Percentiles rank a stretch among this genome's conserved stretches.
Conservation (phyloP, 495 filamentous ascomycete species). For the Poronia punctata region DNA sequence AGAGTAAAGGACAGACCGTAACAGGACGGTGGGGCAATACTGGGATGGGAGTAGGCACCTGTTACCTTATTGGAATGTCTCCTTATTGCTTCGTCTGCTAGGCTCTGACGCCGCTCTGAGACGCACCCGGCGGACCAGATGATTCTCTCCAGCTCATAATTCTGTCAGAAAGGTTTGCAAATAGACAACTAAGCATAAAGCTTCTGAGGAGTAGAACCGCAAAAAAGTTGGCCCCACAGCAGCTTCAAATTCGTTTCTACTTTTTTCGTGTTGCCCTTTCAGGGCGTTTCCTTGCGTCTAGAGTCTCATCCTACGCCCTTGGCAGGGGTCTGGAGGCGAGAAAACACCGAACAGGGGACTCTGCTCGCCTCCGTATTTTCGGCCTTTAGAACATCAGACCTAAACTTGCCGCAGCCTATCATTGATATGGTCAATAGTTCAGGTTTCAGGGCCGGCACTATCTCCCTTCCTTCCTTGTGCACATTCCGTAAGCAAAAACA, state of each 20-base stretch:
- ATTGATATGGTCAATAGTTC: too few relatives aligned
- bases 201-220: slow-evolving; percentile 3
- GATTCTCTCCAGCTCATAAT: slow-evolving; percentile 1
- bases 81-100: not conserved
- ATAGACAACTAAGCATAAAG: slow-evolving; percentile 2
- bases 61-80: too few relatives aligned
- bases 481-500: too few relatives aligned
- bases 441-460: not conserved
- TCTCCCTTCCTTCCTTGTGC: not conserved
- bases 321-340: slow-evolving; percentile 32
- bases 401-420: slow-evolving; percentile 18
- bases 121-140: too few relatives aligned
- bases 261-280: slow-evolving; percentile 5
- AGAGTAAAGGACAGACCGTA: too few relatives aligned
- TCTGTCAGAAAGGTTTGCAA: not conserved
- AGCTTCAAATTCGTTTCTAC: slow-evolving; percentile 5
- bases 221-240: slow-evolving; percentile 3
- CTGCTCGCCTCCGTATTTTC: slow-evolving; percentile 15
- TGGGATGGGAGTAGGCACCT: slow-evolving; percentile 1
- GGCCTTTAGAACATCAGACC: slow-evolving; percentile 21
- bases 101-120: slow-evolving; percentile 5
- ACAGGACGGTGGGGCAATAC: slow-evolving; percentile 6
- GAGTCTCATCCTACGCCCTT: slow-evolving; percentile 29
- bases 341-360: slow-evolving; percentile 18
- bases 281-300: slow-evolving; percentile 6